Percentiles rank a stretch among this genome's conserved stretches.
Evolutionary conservation across 176 grass and related monocot genomes (phyloP).

Genomic region (Carex cristatella): DNA sequence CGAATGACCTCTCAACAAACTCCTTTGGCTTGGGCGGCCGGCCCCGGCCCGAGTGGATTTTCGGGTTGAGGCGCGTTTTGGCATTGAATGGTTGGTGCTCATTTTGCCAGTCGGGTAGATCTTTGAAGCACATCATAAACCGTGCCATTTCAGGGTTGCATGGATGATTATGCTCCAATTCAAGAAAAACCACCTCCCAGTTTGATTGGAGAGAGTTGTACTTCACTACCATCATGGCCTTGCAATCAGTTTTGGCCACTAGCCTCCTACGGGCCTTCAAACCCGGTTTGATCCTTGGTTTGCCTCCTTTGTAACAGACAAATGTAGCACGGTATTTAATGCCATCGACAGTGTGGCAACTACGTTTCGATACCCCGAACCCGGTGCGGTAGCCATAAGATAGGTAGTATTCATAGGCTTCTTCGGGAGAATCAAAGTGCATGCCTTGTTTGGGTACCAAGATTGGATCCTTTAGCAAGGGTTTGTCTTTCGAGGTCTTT

Average conservation of each 20-base stretch:
- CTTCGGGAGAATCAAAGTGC: slow-evolving; percentile 63
- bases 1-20: slow-evolving; percentile 14
- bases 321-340: slow-evolving; percentile 77
- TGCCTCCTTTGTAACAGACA: slow-evolving; percentile 55
- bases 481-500: background rate
- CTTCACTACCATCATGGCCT: slow-evolving; percentile 52
- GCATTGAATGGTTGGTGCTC: slow-evolving; percentile 32
- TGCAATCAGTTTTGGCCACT: slow-evolving; percentile 61
- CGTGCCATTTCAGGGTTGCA: slow-evolving; percentile 78
- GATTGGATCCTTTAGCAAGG: background rate
- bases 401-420: slow-evolving; percentile 80
- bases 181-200: slow-evolving; percentile 72
- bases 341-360: slow-evolving; percentile 74
- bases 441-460: slow-evolving; percentile 32
- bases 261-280: slow-evolving; percentile 31
- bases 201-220: slow-evolving; percentile 42
- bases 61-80: slow-evolving; percentile 12
- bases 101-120: slow-evolving; percentile 52
- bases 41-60: slow-evolving; percentile 17
- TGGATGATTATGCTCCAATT: slow-evolving; percentile 71
- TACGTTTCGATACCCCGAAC: slow-evolving; percentile 56
- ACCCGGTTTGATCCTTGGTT: slow-evolving; percentile 29
- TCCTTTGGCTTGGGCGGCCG: slow-evolving; percentile 21
- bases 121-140: slow-evolving; percentile 72
- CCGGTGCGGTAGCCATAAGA: slow-evolving; percentile 65